These are phyloP conservation scores for Fraxinus angustifolia DNA, from an alignment of 305 asterid species.

Conservation along the genomic window DNA sequence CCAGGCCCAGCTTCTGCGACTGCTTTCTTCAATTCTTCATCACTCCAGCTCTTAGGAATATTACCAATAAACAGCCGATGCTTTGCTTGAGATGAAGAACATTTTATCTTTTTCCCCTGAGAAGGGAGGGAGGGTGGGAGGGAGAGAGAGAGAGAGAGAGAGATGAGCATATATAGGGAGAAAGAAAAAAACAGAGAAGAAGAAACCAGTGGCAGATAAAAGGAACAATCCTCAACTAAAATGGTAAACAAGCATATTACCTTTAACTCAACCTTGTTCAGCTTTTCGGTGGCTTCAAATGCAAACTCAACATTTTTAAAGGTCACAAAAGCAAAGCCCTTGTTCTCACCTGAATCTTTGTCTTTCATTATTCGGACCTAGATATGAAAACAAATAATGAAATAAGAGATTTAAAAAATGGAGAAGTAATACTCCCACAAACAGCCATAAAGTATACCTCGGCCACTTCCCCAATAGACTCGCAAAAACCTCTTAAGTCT, in stretches of 20 bases:
- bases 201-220: not conserved
- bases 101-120: slow-evolving; percentile 45
- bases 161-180: not conserved
- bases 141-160: not conserved
- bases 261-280: slow-evolving; percentile 42
- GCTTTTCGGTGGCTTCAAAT: slow-evolving; percentile 33
- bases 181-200: too few species aligned
- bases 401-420: not conserved
- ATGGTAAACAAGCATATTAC: slow-evolving; percentile 21
- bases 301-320: slow-evolving; percentile 47
- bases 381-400: not conserved
- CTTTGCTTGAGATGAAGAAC: slow-evolving; percentile 51
- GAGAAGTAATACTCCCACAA: not conserved
- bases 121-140: too few species aligned
- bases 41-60: slow-evolving; percentile 47
- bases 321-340: slow-evolving; percentile 51
- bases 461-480: slow-evolving; percentile 42
- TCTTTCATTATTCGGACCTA: slow-evolving; percentile 54
- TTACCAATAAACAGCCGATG: slow-evolving; percentile 47
- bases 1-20: slow-evolving; percentile 45
- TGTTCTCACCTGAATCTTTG: slow-evolving; percentile 42
- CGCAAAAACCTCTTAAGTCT: slow-evolving; percentile 40
- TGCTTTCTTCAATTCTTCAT: slow-evolving; percentile 38
- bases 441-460: slow-evolving; percentile 32
- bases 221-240: not conserved